Base-by-base conservation (phyloP, 257 asterid genomes). In the Forsythia viridissima region DNA sequence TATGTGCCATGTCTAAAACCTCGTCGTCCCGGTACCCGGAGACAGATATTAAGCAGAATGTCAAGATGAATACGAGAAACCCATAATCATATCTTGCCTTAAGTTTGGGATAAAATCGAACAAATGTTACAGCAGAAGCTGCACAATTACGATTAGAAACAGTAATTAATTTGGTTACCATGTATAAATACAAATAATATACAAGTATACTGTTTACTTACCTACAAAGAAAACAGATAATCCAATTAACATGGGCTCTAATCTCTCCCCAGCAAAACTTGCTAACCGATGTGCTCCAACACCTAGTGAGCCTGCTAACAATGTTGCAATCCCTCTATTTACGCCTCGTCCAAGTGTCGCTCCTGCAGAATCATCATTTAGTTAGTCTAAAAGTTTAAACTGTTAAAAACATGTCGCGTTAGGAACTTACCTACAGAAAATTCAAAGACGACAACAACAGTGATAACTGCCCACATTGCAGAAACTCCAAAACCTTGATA, bases 311-410 rank as follows among this genome's bases (percentile, higher is more conserved):
- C 86, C 87, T 48, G 87, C 88, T 36, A 82, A 9, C 1, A 87
- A 57, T n/a, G 90, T 84, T 1, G 88, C 85, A 44, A 81, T 80
- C 13, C 80, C 87, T 76, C 90, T 83, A 72, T 84, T 87, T 36
- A 87, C 51, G 4, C 78, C 85, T 79, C 63, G 83, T 55, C 90
- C 88, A 39, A 87, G 81, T 18, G 89, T 87, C 71, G 87, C 87
- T 46, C 91, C 87, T 87, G 80, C 46, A 79, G 63, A 41, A 63
- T 10, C 1, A 16, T 24, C 6, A 10, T 3, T 30, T 6, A 0
- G 2, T 20, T 21, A n/a, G 15, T 63, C 70, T 63, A 63, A 2
- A 24, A 63, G 38, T 63, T 63, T 63, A 24, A 75, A 11, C 11
- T 5, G 2, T 5, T 72, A 44, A 12, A 39, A 6, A 39, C 16